phyloP scores from a whole-genome alignment of 1,284 basidiomycete species.

The Rhodotorula sp. region DNA sequence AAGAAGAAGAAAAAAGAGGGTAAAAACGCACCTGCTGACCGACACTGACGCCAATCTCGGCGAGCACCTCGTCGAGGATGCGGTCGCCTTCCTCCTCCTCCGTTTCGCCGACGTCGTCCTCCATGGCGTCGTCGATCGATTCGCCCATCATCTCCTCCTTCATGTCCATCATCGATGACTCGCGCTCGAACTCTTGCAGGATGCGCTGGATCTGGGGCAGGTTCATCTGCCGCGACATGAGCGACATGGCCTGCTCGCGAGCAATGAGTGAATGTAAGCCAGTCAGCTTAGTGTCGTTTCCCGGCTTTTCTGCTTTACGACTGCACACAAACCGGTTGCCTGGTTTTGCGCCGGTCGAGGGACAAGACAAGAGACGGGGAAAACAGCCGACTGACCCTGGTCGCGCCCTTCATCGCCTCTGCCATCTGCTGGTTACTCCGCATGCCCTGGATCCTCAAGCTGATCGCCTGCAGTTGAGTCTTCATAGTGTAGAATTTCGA shows the following conservation, averaged over 20 bases:
- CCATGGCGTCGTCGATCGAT: conserved; percentile 97
- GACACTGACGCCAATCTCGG: conserved; percentile 92
- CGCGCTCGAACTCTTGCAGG: conserved; percentile 97
- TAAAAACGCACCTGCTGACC: conserved; percentile 73
- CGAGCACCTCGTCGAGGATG: conserved; percentile 92
- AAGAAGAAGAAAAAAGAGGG: not conserved
- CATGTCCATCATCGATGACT: conserved; percentile 99
- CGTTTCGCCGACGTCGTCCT: conserved; percentile 85
- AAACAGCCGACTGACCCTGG: conserved; percentile 62
- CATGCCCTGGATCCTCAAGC: conserved; percentile 91
- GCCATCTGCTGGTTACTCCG: conserved; percentile 99
- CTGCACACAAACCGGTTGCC: too few species aligned
- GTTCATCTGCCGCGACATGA: conserved; percentile 96
- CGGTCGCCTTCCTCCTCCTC: conserved; percentile 88
- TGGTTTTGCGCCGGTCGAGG: too few species aligned
- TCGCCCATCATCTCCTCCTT: conserved; percentile 99
- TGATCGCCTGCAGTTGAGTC: conserved; percentile 95
- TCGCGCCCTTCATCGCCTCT: conserved; percentile 97
- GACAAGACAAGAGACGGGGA: too few species aligned
- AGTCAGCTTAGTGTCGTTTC: too few species aligned
- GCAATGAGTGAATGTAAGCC: not conserved
- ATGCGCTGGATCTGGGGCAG: conserved; percentile 92
- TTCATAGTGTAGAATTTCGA: conserved; percentile 99
- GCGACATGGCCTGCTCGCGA: conserved; percentile 76
- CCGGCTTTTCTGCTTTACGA: too few species aligned